Evolutionary conservation across 1,284 basidiomycete species (phyloP), one percentile per base, ranked within the genome.

Genomic region (Ustanciosporium gigantosporum): DNA sequence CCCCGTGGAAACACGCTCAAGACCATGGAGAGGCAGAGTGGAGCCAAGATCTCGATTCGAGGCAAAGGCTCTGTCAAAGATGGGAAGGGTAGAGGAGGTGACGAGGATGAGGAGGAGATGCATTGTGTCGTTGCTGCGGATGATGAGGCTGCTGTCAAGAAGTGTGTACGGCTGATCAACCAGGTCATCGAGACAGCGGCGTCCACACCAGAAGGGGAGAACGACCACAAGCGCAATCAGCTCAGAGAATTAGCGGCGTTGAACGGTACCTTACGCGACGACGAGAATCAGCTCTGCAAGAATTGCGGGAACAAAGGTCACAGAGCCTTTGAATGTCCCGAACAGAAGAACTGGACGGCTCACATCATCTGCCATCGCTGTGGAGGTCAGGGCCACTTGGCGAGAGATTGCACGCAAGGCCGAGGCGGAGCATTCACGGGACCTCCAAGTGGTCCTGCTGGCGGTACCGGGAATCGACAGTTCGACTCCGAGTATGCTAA

Each of bases 1-100:
- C 95, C 95, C 71, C 88, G 95, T 73, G 95, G 95, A 38, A 98
- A 99, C 79, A 94, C 91, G 80, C 81, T 98, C 82, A 99, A 99
- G 84, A 93, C 91, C 80, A 99, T 99, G 95, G 95, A 99, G 81
- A 83, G 90, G 46, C 91, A 98, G 73, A 91, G 88, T 73, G 95
- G 95, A 21, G 95, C 95, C 16, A 98, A 98, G 81, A 98, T 99
- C 74, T 91, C 89, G 66, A 99, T 99, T 69, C 86, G 95, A 60
- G 95, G 95, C 45, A 97, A 96, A 80, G 95, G 95, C 37, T 92
- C 90, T 78, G 92, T 98, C 38, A 99, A 99, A 81, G 92, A 97
- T 79, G 95, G 95, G 53, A 98, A 98, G 80, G 90, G 90, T 39
- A 84, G 91, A 58, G 88, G 89, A 35, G 93, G 93, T 77, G 71